Evolutionary conservation across 176 grass and related monocot species (phyloP).

Genomic region (Oryza rufipogon): DNA sequence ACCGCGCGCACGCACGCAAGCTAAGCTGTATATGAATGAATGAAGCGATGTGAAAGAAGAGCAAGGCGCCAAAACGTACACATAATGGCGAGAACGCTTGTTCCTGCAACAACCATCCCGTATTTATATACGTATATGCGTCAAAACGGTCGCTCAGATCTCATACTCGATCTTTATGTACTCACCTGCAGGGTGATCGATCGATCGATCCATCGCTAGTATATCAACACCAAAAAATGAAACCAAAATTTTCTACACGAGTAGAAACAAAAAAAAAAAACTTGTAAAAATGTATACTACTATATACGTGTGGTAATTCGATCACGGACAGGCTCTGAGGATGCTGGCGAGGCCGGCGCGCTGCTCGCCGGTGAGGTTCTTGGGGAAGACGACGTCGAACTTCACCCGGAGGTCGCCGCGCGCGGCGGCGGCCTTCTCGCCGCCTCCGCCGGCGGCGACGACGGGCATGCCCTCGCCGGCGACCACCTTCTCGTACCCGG

Average conservation of each 20-base stretch:
- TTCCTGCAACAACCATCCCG: not conserved
- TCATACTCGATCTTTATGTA: slow-evolving; percentile 35
- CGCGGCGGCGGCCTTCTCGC: slow-evolving; percentile 33
- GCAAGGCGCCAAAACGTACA: slow-evolving; percentile 30
- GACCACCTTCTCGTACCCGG: slow-evolving; percentile 79
- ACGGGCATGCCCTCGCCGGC: slow-evolving; percentile 80
- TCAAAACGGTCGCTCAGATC: slow-evolving; percentile 5
- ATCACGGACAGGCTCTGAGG: slow-evolving; percentile 57
- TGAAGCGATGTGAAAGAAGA: slow-evolving; percentile 25
- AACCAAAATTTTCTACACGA: slow-evolving; percentile 34
- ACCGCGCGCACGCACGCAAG: no score
- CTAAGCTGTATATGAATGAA: no score
- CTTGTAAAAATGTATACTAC: not conserved
- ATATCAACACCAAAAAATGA: slow-evolving; percentile 31
- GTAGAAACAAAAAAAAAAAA: not conserved
- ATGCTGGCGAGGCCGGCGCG: slow-evolving; percentile 59
- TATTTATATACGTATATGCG: not conserved
- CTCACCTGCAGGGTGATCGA: not conserved
- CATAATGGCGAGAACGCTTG: not conserved
- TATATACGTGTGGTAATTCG: not conserved
- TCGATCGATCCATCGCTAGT: not conserved
- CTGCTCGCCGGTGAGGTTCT: slow-evolving; percentile 63
- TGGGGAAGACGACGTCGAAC: slow-evolving; percentile 76
- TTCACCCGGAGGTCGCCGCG: slow-evolving; percentile 73
- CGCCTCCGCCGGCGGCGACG: slow-evolving; percentile 50